Conservation (phyloP, 495 filamentous ascomycete species). For the Daldinia childiae region DNA sequence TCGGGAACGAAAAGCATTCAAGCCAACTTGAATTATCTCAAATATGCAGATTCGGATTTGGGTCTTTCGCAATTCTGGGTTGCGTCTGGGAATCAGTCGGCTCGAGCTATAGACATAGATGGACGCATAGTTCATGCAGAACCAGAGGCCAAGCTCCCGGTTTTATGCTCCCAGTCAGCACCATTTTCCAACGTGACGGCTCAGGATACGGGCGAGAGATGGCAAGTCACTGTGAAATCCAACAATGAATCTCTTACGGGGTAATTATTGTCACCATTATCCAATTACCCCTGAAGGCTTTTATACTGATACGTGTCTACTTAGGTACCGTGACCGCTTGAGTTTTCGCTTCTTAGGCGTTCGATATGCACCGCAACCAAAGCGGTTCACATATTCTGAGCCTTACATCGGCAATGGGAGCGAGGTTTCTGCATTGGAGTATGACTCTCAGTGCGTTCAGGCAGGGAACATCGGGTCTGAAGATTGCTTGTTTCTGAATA, state of each 20-base stretch:
- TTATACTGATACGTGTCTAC: neutral
- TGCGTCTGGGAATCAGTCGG: neutral
- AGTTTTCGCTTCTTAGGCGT: conserved; percentile 62
- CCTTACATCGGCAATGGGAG: conserved; percentile 48
- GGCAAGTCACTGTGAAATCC: neutral
- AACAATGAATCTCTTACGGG: neutral
- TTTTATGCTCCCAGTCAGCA: neutral
- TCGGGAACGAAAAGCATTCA: conserved; percentile 48
- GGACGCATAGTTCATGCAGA: neutral
- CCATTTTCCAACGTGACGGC: neutral
- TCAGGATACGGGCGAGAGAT: neutral
- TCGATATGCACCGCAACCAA: conserved; percentile 52
- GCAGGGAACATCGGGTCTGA: conserved; percentile 48
- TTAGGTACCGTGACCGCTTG: conserved; percentile 59
- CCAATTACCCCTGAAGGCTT: neutral
- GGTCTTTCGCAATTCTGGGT: neutral
- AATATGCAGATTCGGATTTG: conserved; percentile 38
- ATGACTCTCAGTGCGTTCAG: conserved; percentile 56
- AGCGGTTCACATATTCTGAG: conserved; percentile 53
- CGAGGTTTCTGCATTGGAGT: conserved; percentile 50
- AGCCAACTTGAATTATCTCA: conserved; percentile 53
- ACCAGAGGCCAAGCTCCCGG: neutral
- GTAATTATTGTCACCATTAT: neutral
- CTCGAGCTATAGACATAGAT: neutral
- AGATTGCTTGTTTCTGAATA: conserved; percentile 65